A percentile compares a stretch with the other conserved stretches of the same genome.
Conservation (phyloP, 129 eudicot genomes). For the Centrapalus pauciflorus region DNA sequence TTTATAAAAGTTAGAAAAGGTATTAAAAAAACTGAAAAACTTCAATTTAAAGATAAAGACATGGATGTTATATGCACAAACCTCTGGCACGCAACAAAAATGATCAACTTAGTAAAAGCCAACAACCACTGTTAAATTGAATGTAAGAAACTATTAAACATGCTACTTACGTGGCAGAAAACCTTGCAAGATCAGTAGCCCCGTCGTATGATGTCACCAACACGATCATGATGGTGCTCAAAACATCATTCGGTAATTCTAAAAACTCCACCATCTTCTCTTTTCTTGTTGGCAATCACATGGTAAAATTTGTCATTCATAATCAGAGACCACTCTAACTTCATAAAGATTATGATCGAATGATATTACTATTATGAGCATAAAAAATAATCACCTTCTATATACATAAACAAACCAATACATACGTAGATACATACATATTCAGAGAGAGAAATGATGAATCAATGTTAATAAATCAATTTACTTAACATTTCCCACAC, state of each 20-base stretch:
- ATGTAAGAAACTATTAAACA: neutral
- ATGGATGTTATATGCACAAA: neutral
- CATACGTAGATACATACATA: too few relatives aligned
- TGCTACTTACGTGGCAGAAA: conserved; percentile 11
- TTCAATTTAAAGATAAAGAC: neutral
- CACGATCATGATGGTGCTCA: conserved; percentile 4
- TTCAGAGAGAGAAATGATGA: too few relatives aligned
- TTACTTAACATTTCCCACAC: too few relatives aligned
- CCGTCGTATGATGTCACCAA: conserved; percentile 7
- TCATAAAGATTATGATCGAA: neutral
- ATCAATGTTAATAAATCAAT: too few relatives aligned
- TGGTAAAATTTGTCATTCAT: neutral
- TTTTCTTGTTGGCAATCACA: conserved; percentile 1
- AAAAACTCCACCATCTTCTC: neutral
- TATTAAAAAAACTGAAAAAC: too few relatives aligned
- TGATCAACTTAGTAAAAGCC: neutral
- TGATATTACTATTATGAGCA: too few relatives aligned
- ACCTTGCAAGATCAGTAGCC: conserved; percentile 4
- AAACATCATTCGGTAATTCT: neutral
- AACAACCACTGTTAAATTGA: neutral
- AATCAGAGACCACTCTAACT: neutral
- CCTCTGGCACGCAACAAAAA: neutral
- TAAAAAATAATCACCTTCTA: too few relatives aligned
- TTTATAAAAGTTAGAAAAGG: neutral
- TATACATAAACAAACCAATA: too few relatives aligned